Percentiles rank a stretch among this genome's conserved stretches.
These are phyloP conservation scores for Globisporangium heterothallicum DNA, from an alignment of 352 stramenopile species.

Conservation along the genomic window DNA sequence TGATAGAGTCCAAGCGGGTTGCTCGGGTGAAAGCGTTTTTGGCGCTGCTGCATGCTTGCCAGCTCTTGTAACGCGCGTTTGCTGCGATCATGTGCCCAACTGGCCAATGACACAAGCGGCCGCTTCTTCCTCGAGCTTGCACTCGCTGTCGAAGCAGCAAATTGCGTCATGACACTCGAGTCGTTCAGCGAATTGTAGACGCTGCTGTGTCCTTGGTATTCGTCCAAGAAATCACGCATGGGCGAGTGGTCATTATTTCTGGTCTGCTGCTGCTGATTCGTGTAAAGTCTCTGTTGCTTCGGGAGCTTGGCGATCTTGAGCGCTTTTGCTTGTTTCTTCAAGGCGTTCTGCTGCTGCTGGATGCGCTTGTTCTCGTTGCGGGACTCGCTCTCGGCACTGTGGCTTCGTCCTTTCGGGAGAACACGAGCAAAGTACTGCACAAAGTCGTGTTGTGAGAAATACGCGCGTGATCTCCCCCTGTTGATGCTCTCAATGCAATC, in stretches of 20 bases:
- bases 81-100: conserved; percentile 61
- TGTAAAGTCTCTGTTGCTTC: conserved; percentile 1
- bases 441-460: conserved; percentile 60
- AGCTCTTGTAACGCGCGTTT: conserved; percentile 64
- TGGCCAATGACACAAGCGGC: conserved; percentile 28
- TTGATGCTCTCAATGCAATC: conserved; percentile 38
- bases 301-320: background rate
- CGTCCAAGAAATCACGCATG: conserved; percentile 8
- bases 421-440: conserved; percentile 28
- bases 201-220: conserved; percentile 7
- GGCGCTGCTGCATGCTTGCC: conserved; percentile 23
- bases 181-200: conserved; percentile 4
- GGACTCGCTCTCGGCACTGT: background rate
- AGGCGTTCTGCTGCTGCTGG: background rate
- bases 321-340: background rate
- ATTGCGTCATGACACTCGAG: background rate
- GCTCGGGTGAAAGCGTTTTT: conserved; percentile 8
- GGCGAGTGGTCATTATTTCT: no score
- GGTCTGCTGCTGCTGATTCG: background rate
- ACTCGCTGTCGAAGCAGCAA: background rate
- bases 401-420: background rate
- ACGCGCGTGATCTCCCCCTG: conserved; percentile 28
- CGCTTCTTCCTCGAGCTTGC: conserved; percentile 19
- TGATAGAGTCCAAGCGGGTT: background rate
- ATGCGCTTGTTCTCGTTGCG: background rate